Evolutionary conservation across 768 basidiomycete species (phyloP).

Genomic region (Mycena galopus): DNA sequence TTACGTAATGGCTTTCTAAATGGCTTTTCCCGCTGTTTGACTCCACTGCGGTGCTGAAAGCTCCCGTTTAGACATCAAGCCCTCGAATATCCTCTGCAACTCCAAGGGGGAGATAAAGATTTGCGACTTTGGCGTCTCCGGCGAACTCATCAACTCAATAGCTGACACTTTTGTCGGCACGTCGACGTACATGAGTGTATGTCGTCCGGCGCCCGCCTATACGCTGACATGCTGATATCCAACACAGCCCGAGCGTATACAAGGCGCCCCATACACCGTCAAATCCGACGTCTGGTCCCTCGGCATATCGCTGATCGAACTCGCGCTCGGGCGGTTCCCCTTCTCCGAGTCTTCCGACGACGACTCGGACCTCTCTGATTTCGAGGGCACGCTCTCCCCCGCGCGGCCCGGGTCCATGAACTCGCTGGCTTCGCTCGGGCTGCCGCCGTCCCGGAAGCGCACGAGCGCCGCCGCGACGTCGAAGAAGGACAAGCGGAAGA

Average conservation of each 20-base stretch:
- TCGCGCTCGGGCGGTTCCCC: conserved; percentile 96
- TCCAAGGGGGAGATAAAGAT: conserved; percentile 98
- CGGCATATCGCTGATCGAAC: conserved; percentile 96
- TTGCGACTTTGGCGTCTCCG: conserved; percentile 98
- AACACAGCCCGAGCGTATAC: conserved; percentile 95
- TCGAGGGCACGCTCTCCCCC: conserved; percentile 86
- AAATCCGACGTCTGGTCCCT: conserved; percentile 99
- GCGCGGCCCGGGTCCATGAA: conserved; percentile 68
- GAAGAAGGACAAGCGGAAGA: conserved; percentile 89
- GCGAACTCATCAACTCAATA: conserved; percentile 98
- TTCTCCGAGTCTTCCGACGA: conserved; percentile 87
- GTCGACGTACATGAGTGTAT: conserved; percentile 98
- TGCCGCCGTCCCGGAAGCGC: conserved; percentile 49
- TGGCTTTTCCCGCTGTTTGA: not conserved
- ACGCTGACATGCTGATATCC: conserved; percentile 22
- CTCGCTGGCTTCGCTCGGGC: conserved; percentile 54
- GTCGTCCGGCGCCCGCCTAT: conserved; percentile 45
- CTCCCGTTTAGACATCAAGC: conserved; percentile 89
- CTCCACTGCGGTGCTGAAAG: not conserved
- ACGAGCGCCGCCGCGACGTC: conserved; percentile 55
- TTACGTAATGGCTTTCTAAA: conserved; percentile 36
- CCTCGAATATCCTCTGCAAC: conserved; percentile 96
- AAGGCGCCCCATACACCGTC: conserved; percentile 97
- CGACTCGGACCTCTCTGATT: conserved; percentile 84
- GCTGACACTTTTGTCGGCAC: conserved; percentile 99